Evolutionary conservation across 306 rosid genomes (phyloP).

Genomic region (Trifolium subterraneum): DNA sequence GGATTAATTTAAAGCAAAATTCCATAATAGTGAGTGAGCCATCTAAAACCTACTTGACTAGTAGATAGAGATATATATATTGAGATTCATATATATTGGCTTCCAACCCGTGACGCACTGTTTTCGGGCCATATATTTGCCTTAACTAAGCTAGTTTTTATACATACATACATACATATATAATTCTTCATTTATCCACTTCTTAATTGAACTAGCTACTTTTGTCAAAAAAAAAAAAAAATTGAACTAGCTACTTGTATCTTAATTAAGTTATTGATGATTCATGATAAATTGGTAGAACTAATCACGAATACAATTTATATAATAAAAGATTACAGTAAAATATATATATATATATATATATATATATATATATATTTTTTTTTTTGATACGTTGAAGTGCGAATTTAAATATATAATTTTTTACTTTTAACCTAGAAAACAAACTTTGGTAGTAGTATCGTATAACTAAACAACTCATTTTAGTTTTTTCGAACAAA

Average conservation of each 20-base stretch:
- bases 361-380: too few species aligned
- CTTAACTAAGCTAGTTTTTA: not conserved
- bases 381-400: too few species aligned
- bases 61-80: conserved; percentile 34
- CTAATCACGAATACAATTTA: too few species aligned
- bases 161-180: not conserved
- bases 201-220: not conserved
- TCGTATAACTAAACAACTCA: too few species aligned
- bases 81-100: conserved; percentile 25
- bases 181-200: not conserved
- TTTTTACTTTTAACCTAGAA: too few species aligned
- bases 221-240: too few species aligned
- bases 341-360: too few species aligned
- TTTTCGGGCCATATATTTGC: conserved; percentile 3
- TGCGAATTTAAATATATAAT: too few species aligned
- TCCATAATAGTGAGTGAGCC: conserved; percentile 27
- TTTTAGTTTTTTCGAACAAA: too few species aligned
- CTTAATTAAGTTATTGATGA: not conserved
- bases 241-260: not conserved
- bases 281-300: too few species aligned
- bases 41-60: conserved; percentile 38
- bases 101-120: conserved; percentile 26
- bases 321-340: too few species aligned
- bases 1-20: conserved; percentile 31
- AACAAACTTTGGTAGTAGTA: too few species aligned